Base-by-base conservation (phyloP, 441 rosid genomes). In the Adansonia gregorii region DNA sequence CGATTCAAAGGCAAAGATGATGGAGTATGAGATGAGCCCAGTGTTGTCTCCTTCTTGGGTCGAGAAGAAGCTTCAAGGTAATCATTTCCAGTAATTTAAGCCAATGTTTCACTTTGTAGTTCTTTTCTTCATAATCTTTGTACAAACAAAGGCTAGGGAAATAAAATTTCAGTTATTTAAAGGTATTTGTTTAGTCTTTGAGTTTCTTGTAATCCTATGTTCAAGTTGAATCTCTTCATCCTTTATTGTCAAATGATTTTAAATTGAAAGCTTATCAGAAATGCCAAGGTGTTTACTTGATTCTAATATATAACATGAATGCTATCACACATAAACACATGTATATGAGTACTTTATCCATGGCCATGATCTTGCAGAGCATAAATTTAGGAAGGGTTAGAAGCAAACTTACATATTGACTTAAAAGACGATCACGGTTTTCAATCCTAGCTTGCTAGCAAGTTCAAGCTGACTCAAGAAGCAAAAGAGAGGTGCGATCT, bases 21-120 rank as follows among this genome's bases (percentile, higher is more conserved):
- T 73, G 81, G 85, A 84, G 6, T 86, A 83, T 51, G 88, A 87
- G 82, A 80, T 79, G 70, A 86, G 87, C 69, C 90, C 88, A 39
- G 89, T 86, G n/a, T 48, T 88, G 79, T 90, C 92, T 56, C 93
- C 90, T 24, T 86, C 88, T 6, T 90, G 92, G 92, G 92, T 88
- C 0, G 85, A 82, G 81, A 90, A 59, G 78, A 90, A 87, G 80
- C 84, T 83, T 45, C 74, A 78, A 49, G 83, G 54, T 15, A 78
- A 72, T 41, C 71, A 79, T 68, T 83, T 85, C 64, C 80, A 82
- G 14, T 85, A 71, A 76, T 46, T 74, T 11, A 73, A 17, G 55
- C 0, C 6, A 39, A 15, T 64, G 66, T 43, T 41, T 65, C 48
- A 7, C 10, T 31, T 7, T 8, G 1, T 67, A 67, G 31, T 46